Base-by-base conservation (phyloP, 2,329 filamentous ascomycete genomes). In the Didymella glomerata region DNA sequence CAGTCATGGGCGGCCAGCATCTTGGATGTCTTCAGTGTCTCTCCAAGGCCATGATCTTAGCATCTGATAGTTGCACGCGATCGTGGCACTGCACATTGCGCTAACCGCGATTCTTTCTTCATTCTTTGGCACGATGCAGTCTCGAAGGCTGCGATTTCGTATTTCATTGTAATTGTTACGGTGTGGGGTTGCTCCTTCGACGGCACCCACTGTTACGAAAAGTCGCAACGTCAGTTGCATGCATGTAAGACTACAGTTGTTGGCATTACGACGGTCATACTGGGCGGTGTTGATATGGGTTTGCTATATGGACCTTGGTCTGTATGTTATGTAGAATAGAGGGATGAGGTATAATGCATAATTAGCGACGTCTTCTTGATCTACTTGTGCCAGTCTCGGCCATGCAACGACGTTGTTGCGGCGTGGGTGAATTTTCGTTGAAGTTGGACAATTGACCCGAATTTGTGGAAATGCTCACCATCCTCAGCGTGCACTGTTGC, bases 121-220 rank as follows among this genome's bases (percentile, higher is more conserved):
- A 50, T 56, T 55, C 52, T 51, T 48, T 11, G 48, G 48, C 57
- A 55, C 52, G 32, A 52, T n/a, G 52, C 53, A 54, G 48, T 49
- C 53, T 57, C 46, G 48, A 51, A 34, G 54, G 45, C 58, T 44
- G 54, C 58, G 40, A 24, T 61, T 61, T 54, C 46, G 45, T 61
- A 61, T 50, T 47, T 28, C 24, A 50, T 61, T 61, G 54, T 61
- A 61, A 61, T 61, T 61, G 58, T 51, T 47, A 61, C 49, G 58
- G 34, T 57, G 47, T 57, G 49, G 57, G 58, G 53, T 57, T 54
- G 58, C 54, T 52, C 48, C 27, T 42, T 61, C 45, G 54, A 54
- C 27, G 49, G 53, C 54, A 54, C 58, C 58, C 47, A 47, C 54
- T 56, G 49, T 61, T 50, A 61, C 46, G 58, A 61, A 61, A 61